These are phyloP conservation scores for Schwanniomyces polymorphus DNA, from an alignment of 805 yeast genomes.

Conservation along the genomic window DNA sequence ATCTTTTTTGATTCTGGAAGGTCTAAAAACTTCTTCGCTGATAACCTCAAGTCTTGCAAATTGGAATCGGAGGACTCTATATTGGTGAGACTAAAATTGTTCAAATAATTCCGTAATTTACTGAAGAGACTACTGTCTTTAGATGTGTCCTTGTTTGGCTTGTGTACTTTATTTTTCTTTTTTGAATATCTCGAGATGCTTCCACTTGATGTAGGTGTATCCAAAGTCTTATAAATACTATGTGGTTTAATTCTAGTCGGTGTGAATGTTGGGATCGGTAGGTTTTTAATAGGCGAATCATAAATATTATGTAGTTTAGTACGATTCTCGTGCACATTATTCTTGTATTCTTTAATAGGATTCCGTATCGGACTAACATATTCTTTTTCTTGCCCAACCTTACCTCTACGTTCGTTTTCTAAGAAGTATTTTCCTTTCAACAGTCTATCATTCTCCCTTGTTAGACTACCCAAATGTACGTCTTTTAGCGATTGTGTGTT, in stretches of 20 bases:
- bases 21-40: conserved; percentile 13
- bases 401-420: not conserved
- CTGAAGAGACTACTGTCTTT: conserved; percentile 5
- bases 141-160: conserved; percentile 1
- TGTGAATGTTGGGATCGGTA: conserved; percentile 2
- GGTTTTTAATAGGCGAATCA: conserved; percentile 6
- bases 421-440: not conserved
- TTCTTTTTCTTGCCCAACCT: not conserved
- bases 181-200: not conserved
- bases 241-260: conserved; percentile 8
- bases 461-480: not conserved
- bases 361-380: not conserved
- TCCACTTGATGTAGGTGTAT: conserved; percentile 1
- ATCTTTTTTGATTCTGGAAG: conserved; percentile 7
- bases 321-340: not conserved
- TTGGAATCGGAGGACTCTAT: conserved; percentile 12
- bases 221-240: conserved; percentile 10
- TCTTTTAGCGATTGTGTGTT: conserved; percentile 3
- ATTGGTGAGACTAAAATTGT: conserved; percentile 10
- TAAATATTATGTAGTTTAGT: not conserved
- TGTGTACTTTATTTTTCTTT: conserved; percentile 1
- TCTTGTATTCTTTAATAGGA: not conserved
- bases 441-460: not conserved
- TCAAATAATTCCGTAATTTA: conserved; percentile 12
- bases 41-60: conserved; percentile 12